A percentile compares a stretch with the other conserved stretches of the same genome.
Evolutionary conservation across 192 early-diverging fungal species (phyloP).

Genomic region (Gamsiella multidivaricata): DNA sequence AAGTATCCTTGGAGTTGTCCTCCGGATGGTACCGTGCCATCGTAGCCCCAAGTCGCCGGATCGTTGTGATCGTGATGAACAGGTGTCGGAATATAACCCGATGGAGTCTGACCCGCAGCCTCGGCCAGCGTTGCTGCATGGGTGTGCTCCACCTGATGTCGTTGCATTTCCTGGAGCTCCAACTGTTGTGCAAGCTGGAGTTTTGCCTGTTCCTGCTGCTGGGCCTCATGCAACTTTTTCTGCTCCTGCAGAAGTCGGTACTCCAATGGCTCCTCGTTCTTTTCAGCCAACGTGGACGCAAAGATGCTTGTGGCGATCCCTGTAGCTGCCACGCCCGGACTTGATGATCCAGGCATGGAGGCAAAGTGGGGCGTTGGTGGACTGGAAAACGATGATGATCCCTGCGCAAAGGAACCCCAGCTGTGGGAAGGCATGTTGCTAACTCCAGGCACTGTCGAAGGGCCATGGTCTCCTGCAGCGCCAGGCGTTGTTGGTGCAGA

Average conservation of each 20-base stretch:
- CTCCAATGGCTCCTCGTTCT: constrained; percentile 5
- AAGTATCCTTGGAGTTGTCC: constrained; percentile 37
- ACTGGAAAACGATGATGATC: constrained; percentile 33
- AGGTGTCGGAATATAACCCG: neutral
- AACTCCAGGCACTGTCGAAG: neutral
- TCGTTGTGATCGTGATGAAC: constrained; percentile 49
- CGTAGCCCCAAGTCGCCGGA: constrained; percentile 39
- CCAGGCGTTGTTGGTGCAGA: neutral
- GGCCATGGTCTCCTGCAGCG: neutral
- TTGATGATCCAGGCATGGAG: constrained; percentile 1
- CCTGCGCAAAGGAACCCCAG: constrained; percentile 30
- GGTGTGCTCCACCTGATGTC: constrained; percentile 18
- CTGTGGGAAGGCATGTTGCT: neutral
- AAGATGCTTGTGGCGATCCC: constrained; percentile 9
- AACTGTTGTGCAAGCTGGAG: constrained; percentile 33
- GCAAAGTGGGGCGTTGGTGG: constrained; percentile 26
- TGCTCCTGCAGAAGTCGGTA: constrained; percentile 25
- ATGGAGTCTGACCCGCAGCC: neutral
- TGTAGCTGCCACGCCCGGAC: neutral
- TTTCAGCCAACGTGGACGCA: neutral
- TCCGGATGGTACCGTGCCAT: neutral
- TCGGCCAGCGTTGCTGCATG: constrained; percentile 7
- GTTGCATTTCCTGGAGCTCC: constrained; percentile 30
- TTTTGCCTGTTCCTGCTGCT: constrained; percentile 22
- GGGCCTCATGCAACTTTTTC: constrained; percentile 13